Evolutionary conservation across 116 monocot genomes (phyloP), one percentile per base, ranked within the genome.

Genomic region (Trichopus zeylanicus): DNA sequence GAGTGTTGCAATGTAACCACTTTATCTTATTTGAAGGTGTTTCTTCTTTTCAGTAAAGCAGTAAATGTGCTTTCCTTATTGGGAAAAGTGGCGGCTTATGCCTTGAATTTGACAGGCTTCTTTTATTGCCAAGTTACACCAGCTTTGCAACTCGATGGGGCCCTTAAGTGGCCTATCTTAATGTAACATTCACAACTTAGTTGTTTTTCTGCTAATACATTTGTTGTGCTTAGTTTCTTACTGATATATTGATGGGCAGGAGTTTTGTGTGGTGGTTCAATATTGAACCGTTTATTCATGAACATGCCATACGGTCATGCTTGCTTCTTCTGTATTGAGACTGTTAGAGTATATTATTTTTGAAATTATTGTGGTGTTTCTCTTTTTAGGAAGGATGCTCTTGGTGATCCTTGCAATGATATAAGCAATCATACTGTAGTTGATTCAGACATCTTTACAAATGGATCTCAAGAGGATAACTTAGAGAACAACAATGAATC

Each of bases 71-170:
- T 93, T 58, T 42, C 62, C 56, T 63, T 73, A 3, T 53, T 93
- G 63, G 69, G 74, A 47, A 79, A 70, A 82, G 81, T 93, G 70
- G 81, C 84, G 3, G 49, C 78, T 24, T 61, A 77, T 75, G 79
- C 82, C 25, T 73, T 88, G 63, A 67, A 65, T 65, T 60, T 85
- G 31, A 88, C 88, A 2, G 82, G 74, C 37, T 85, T 82, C 66
- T 93, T 88, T 55, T 70, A 79, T 67, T 77, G 73, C 63, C 81
- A 87, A 65, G 65, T 85, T 33, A 66, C 63, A 13, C 67, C 78
- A 46, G 51, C 59, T 72, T 35, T 67, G 26, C 57, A 38, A 5
- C 32, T 51, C 46, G 73, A 72, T 16, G 58, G 48, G 72, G 61
- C 63, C 25, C 15, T 59, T 5, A 56, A 67, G 22, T 77, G 56